A percentile compares a stretch with the other conserved stretches of the same genome.
phyloP scores from a whole-genome alignment of 2,329 filamentous ascomycete genomes.

The Ophiostoma perfectum region DNA sequence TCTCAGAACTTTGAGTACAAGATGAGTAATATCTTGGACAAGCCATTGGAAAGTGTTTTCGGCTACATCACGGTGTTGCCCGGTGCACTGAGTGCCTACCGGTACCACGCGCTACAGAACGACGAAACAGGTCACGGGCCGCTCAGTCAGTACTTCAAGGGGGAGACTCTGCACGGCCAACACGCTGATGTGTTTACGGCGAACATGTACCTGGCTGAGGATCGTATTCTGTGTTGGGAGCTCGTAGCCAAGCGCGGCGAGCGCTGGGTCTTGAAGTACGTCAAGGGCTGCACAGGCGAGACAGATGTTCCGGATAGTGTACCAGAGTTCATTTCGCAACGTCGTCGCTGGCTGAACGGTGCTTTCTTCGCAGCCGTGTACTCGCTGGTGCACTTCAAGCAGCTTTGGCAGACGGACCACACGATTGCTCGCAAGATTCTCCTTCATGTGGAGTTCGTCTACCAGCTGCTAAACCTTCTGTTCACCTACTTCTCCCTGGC shows the following conservation, averaged over 20 bases:
- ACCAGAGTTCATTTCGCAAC: conserved; percentile 94
- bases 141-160: conserved; percentile 97
- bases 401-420: conserved; percentile 91
- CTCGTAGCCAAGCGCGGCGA: conserved; percentile 91
- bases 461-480: conserved; percentile 84
- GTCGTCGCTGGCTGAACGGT: conserved; percentile 94
- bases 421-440: conserved; percentile 82
- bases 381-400: conserved; percentile 88
- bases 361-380: conserved; percentile 98
- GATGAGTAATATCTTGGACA: conserved; percentile 98
- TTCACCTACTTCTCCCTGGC: conserved; percentile 98
- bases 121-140: conserved; percentile 93
- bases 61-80: conserved; percentile 97
- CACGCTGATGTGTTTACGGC: conserved; percentile 65
- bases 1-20: conserved; percentile 99
- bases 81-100: conserved; percentile 88
- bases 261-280: conserved; percentile 96
- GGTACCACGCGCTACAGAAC: conserved; percentile 93
- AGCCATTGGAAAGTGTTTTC: conserved; percentile 93
- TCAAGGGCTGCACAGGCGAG: conserved; percentile 92
- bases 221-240: conserved; percentile 90
- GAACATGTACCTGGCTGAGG: conserved; percentile 90
- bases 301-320: conserved; percentile 97
- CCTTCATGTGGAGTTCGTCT: conserved; percentile 90
- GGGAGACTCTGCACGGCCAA: conserved; percentile 91